A percentile compares a stretch with the other conserved stretches of the same genome.
phyloP scores from a whole-genome alignment of 1,284 basidiomycete genomes.

The Melampsora occidentalis region DNA sequence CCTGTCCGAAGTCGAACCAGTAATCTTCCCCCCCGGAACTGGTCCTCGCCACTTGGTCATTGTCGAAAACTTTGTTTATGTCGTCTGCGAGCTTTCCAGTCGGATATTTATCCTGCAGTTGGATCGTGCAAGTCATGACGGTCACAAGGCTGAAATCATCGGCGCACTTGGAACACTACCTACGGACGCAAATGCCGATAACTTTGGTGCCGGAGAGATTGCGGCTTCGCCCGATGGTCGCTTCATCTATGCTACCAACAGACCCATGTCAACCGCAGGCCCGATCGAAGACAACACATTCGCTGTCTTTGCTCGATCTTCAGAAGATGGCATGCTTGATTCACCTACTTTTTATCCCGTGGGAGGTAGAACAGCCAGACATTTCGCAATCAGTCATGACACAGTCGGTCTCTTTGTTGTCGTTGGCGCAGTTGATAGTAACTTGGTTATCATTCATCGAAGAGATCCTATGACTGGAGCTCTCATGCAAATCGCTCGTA shows the following conservation, averaged over 20 bases:
- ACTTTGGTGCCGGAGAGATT: conserved; percentile 36
- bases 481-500: conserved; percentile 7
- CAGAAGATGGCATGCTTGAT: not conserved
- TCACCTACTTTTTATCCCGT: not conserved
- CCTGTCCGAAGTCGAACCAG: conserved; percentile 7
- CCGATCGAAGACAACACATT: conserved; percentile 25
- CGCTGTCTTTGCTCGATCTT: conserved; percentile 19
- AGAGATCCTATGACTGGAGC: conserved; percentile 17
- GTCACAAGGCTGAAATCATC: conserved; percentile 13
- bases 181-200: conserved; percentile 2
- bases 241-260: conserved; percentile 35
- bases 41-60: conserved; percentile 32
- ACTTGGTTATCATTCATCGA: conserved; percentile 8
- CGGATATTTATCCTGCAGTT: conserved; percentile 11
- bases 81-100: conserved; percentile 30
- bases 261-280: conserved; percentile 5
- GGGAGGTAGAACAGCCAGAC: not conserved
- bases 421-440: conserved; percentile 7
- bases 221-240: conserved; percentile 22
- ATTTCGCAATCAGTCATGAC: conserved; percentile 9
- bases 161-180: conserved; percentile 1
- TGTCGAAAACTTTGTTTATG: conserved; percentile 11
- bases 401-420: conserved; percentile 1
- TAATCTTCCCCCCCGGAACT: conserved; percentile 17
- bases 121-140: not conserved